A percentile compares a stretch with the other conserved stretches of the same genome.
These are phyloP conservation scores for Phascolomyces articulosus DNA, from an alignment of 371 early-diverging fungal genomes.

Conservation along the genomic window DNA sequence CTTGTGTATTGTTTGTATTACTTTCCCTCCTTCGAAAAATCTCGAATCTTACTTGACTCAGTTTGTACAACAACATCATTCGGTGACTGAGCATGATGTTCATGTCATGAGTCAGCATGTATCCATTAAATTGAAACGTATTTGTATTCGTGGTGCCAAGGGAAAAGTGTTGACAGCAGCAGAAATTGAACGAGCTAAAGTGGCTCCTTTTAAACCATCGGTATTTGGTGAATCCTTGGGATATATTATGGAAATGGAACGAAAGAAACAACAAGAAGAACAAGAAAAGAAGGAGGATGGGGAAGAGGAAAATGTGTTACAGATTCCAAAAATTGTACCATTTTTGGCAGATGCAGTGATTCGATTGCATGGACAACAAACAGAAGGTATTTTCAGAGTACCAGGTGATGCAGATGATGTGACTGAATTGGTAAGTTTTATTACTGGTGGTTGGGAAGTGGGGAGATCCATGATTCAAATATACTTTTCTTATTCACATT, in stretches of 20 bases:
- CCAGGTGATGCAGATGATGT: constrained; percentile 94
- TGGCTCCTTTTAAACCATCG: constrained; percentile 84
- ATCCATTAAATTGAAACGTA: constrained; percentile 67
- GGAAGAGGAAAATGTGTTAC: constrained; percentile 27
- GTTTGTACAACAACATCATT: constrained; percentile 75
- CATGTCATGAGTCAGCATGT: constrained; percentile 66
- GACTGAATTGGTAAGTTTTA: constrained; percentile 67
- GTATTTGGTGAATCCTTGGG: constrained; percentile 93
- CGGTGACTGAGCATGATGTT: constrained; percentile 49
- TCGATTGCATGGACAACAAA: constrained; percentile 72
- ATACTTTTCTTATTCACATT: constrained; percentile 7
- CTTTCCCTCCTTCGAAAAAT: constrained; percentile 93
- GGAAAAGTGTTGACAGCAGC: constrained; percentile 73
- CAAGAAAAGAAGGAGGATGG: neutral
- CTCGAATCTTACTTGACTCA: constrained; percentile 81
- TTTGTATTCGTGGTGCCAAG: constrained; percentile 78
- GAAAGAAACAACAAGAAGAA: constrained; percentile 9
- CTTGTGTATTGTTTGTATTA: constrained; percentile 75
- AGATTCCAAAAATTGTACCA: constrained; percentile 83
- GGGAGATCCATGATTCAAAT: neutral
- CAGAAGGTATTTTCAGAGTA: constrained; percentile 97
- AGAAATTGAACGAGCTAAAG: constrained; percentile 84
- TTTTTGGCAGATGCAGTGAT: constrained; percentile 81
- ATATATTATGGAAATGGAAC: constrained; percentile 76
- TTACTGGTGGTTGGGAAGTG: neutral